Evolutionary conservation across 768 basidiomycete species (phyloP).

Genomic region (Trametes cingulata): DNA sequence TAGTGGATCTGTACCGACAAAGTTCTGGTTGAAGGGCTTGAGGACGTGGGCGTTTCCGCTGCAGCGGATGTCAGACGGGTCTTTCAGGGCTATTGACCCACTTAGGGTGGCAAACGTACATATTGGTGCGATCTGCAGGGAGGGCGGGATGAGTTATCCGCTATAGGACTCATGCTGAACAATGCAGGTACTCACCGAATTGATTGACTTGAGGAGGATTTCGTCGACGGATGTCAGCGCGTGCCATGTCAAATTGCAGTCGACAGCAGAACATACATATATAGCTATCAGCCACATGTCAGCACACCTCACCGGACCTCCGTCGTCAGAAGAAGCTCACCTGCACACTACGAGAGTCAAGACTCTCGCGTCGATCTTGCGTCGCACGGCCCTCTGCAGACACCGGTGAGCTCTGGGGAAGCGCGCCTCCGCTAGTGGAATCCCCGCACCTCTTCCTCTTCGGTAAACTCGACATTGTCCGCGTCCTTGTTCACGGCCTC

Average conservation of each 20-base stretch:
- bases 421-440: background rate
- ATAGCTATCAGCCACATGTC: slow-evolving; percentile 37
- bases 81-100: background rate
- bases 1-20: slow-evolving; percentile 34
- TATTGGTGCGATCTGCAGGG: slow-evolving; percentile 53
- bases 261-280: slow-evolving; percentile 41
- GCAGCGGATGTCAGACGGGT: slow-evolving; percentile 1
- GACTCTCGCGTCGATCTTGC: slow-evolving; percentile 53
- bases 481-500: slow-evolving; percentile 55
- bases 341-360: slow-evolving; percentile 52
- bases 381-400: slow-evolving; percentile 42
- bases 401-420: background rate
- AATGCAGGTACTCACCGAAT: slow-evolving; percentile 19
- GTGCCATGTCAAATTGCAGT: background rate
- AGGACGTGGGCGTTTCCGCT: slow-evolving; percentile 61
- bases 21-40: slow-evolving; percentile 52
- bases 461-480: slow-evolving; percentile 46
- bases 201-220: slow-evolving; percentile 20
- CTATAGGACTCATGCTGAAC: too few relatives aligned
- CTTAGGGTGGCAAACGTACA: slow-evolving; percentile 37
- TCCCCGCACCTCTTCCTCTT: slow-evolving; percentile 47
- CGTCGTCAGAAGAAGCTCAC: slow-evolving; percentile 29
- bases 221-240: too few relatives aligned
- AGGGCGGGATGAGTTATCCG: background rate
- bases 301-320: background rate